Conservation (phyloP, 2,329 filamentous ascomycete species). For the Blumeriella jaapii region DNA sequence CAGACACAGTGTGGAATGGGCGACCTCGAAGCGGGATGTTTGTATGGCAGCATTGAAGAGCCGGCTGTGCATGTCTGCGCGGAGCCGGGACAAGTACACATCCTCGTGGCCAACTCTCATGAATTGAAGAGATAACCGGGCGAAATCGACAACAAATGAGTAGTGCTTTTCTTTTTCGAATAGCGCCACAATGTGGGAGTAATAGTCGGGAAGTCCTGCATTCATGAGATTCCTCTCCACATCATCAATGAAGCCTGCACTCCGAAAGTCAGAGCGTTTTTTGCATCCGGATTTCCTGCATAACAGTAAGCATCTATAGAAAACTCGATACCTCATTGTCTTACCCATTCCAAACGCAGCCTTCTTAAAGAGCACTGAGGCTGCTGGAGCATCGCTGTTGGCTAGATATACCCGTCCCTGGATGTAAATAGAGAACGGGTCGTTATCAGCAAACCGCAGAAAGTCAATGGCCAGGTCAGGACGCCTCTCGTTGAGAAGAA, state of each 20-base stretch:
- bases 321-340: constrained; percentile 26
- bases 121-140: constrained; percentile 62
- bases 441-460: constrained; percentile 42
- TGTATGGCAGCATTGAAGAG: constrained; percentile 75
- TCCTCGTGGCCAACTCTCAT: constrained; percentile 12
- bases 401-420: constrained; percentile 70
- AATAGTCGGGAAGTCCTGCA: constrained; percentile 71
- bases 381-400: constrained; percentile 60
- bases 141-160: constrained; percentile 76
- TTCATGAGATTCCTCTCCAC: constrained; percentile 60
- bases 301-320: constrained; percentile 11
- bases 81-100: constrained; percentile 27
- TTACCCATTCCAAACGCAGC: constrained; percentile 74
- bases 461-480: constrained; percentile 49
- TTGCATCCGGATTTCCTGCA: constrained; percentile 20
- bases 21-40: constrained; percentile 69
- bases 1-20: constrained; percentile 66
- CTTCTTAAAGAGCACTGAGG: constrained; percentile 67
- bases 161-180: constrained; percentile 70
- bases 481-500: constrained; percentile 45
- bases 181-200: constrained; percentile 71
- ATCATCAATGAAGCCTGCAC: constrained; percentile 59
- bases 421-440: constrained; percentile 64
- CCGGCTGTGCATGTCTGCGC: constrained; percentile 65
- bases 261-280: constrained; percentile 35